Conservation (phyloP, 306 rosid genomes). For the Citrullus colocynthis region DNA sequence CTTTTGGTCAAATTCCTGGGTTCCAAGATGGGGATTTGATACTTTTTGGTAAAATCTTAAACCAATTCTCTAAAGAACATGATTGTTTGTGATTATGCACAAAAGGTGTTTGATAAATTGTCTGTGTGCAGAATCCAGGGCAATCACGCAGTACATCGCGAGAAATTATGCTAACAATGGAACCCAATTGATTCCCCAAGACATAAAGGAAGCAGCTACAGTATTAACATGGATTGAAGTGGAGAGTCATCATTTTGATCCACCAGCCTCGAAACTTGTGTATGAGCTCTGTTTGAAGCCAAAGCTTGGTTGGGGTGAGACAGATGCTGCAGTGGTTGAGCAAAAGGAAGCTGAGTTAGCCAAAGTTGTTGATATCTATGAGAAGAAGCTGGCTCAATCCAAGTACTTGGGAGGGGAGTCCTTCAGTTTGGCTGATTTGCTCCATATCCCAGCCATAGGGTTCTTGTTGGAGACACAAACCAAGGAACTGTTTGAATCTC, state of each 20-base stretch:
- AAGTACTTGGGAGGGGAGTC: constrained; percentile 47
- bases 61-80: too few species aligned
- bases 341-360: constrained; percentile 36
- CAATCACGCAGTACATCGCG: constrained; percentile 32
- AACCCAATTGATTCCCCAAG: constrained; percentile 19
- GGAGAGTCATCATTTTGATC: constrained; percentile 43
- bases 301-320: constrained; percentile 7
- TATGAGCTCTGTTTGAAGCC: constrained; percentile 37
- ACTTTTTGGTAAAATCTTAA: constrained; percentile 36
- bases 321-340: constrained; percentile 33
- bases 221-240: constrained; percentile 36
- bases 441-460: constrained; percentile 34
- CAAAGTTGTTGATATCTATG: constrained; percentile 48
- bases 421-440: constrained; percentile 57
- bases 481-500: constrained; percentile 28
- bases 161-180: constrained; percentile 36
- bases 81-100: not conserved
- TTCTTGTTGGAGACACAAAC: constrained; percentile 27
- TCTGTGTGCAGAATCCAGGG: constrained; percentile 34
- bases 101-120: not conserved
- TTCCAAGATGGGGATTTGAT: constrained; percentile 55
- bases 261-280: constrained; percentile 32
- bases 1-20: constrained; percentile 73
- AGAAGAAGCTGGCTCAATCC: constrained; percentile 27
- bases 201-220: constrained; percentile 30